Conservation (phyloP, 176 grass and related monocot species). For the Carex myosuroides region DNA sequence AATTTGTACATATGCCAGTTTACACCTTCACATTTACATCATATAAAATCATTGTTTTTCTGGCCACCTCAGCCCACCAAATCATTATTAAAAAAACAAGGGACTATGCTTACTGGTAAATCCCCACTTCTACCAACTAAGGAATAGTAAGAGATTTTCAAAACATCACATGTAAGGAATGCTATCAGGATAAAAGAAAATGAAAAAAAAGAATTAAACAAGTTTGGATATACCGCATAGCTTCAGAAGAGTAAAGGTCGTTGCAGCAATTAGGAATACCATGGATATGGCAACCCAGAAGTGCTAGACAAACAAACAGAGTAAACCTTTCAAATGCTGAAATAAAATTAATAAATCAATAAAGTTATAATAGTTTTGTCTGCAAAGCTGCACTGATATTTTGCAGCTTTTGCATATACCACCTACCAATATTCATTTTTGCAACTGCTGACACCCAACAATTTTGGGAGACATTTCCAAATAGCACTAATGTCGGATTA, state of each 20-base stretch:
- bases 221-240: slow-evolving; percentile 50
- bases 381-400: background rate
- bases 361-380: background rate
- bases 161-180: background rate
- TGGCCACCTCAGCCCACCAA: background rate
- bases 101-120: background rate
- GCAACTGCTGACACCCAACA: background rate
- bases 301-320: slow-evolving; percentile 48
- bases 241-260: slow-evolving; percentile 77
- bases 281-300: slow-evolving; percentile 97
- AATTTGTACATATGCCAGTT: background rate
- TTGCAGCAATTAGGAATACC: slow-evolving; percentile 95
- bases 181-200: background rate
- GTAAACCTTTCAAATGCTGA: slow-evolving; percentile 1
- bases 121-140: background rate
- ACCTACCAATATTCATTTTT: background rate
- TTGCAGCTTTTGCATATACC: background rate
- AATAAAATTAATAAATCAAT: slow-evolving; percentile 7
- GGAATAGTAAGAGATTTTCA: background rate
- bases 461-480: background rate
- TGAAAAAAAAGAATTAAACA: background rate
- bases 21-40: background rate
- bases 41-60: background rate
- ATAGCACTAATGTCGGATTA: background rate
- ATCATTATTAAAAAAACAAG: background rate